These are phyloP conservation scores for sunflower (Helianthus annuus) DNA, from an alignment of 129 eudicot genomes.

Conservation along the genomic window DNA sequence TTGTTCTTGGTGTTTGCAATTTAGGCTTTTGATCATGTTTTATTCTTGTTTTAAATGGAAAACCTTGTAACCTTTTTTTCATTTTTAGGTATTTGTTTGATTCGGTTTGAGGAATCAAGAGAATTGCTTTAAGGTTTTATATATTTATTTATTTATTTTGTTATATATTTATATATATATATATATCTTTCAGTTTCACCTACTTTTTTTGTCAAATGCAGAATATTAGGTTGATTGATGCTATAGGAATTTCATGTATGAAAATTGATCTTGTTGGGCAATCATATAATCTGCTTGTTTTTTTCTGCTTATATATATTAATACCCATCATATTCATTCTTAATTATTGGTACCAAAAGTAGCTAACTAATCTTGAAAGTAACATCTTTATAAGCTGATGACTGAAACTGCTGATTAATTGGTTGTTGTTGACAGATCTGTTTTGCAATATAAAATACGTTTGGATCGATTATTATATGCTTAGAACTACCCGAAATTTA, in stretches of 20 bases:
- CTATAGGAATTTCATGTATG: constrained; percentile 27
- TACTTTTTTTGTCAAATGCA: constrained; percentile 28
- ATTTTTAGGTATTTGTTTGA: constrained; percentile 9
- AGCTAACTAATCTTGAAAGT: constrained; percentile 35
- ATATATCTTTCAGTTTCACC: constrained; percentile 10
- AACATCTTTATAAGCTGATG: constrained; percentile 10
- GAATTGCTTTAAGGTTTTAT: not conserved
- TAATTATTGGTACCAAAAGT: constrained; percentile 25
- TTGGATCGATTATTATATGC: constrained; percentile 23
- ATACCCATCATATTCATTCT: constrained; percentile 2
- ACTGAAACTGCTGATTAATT: constrained; percentile 10
- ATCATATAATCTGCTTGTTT: constrained; percentile 29
- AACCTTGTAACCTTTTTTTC: not conserved
- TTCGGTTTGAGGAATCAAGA: constrained; percentile 5
- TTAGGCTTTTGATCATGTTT: constrained; percentile 22
- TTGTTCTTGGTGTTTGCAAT: not conserved
- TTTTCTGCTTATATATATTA: constrained; percentile 15
- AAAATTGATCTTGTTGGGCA: constrained; percentile 33
- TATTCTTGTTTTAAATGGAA: constrained; percentile 14
- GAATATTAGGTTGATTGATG: constrained; percentile 46
- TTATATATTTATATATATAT: not conserved
- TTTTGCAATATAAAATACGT: constrained; percentile 10
- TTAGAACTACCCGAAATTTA: constrained; percentile 3
- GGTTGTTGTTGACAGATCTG: constrained; percentile 17
- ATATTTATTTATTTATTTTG: too few relatives aligned